These are phyloP conservation scores for Umbilicaria muhlenbergii DNA, from an alignment of 495 filamentous ascomycete genomes.

Conservation along the genomic window DNA sequence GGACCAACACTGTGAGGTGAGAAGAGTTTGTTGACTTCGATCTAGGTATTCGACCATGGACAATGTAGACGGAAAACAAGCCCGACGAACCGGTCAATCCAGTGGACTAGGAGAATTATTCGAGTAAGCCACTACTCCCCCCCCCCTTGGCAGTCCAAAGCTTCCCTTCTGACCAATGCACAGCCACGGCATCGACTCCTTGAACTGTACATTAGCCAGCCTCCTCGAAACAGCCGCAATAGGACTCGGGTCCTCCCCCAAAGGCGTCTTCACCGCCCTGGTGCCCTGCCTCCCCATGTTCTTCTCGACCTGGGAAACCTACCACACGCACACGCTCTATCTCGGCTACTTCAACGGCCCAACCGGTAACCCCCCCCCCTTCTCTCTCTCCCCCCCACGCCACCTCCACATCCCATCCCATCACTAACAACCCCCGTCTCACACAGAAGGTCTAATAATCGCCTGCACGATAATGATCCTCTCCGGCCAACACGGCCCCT, in stretches of 20 bases:
- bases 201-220: constrained; percentile 89
- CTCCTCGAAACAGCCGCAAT: constrained; percentile 81
- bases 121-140: constrained; percentile 39
- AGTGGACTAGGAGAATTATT: constrained; percentile 92
- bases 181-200: constrained; percentile 87
- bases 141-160: constrained; percentile 1
- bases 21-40: constrained; percentile 12
- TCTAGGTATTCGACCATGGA: constrained; percentile 88
- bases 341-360: constrained; percentile 95
- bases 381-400: background rate
- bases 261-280: constrained; percentile 81
- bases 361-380: constrained; percentile 31
- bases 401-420: background rate
- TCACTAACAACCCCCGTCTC: constrained; percentile 5
- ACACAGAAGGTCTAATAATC: constrained; percentile 67
- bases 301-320: constrained; percentile 99
- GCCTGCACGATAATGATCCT: constrained; percentile 72
- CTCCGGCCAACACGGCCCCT: constrained; percentile 75
- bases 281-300: constrained; percentile 94
- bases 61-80: constrained; percentile 97
- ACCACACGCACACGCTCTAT: constrained; percentile 95
- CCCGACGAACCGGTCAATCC: constrained; percentile 83
- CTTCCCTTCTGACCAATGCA: constrained; percentile 16
- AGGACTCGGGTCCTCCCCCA: constrained; percentile 65
- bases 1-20: background rate